Evolutionary conservation across 1,284 basidiomycete species (phyloP).

Genomic region (Hemileia vastatrix): DNA sequence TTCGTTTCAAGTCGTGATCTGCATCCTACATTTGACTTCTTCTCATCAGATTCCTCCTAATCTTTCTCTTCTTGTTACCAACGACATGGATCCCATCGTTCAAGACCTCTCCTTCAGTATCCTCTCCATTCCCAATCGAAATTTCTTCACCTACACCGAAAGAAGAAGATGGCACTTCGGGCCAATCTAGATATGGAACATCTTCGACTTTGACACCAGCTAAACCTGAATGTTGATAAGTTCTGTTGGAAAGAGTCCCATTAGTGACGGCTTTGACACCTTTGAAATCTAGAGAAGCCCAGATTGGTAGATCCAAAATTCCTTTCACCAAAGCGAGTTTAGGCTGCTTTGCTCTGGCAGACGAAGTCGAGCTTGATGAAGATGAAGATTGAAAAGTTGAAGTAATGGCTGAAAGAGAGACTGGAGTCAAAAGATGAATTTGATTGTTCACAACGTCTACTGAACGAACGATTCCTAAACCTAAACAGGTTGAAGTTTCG

Average conservation of each 20-base stretch:
- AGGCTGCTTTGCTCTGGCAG: not conserved
- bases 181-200: constrained; percentile 75
- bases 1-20: too few relatives aligned
- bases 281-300: constrained; percentile 72
- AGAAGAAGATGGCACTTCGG: constrained; percentile 53
- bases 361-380: constrained; percentile 51
- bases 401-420: constrained; percentile 1
- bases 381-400: not conserved
- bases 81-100: constrained; percentile 32
- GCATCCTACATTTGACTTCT: constrained; percentile 62
- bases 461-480: constrained; percentile 36
- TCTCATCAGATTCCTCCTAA: constrained; percentile 80
- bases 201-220: constrained; percentile 54
- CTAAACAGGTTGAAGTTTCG: constrained; percentile 20
- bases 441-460: constrained; percentile 27
- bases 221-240: too few relatives aligned
- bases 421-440: constrained; percentile 35
- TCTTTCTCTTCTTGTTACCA: constrained; percentile 60
- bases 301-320: constrained; percentile 73
- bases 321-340: constrained; percentile 64
- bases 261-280: constrained; percentile 33
- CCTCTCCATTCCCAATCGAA: not conserved
- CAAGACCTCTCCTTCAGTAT: not conserved
- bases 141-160: constrained; percentile 36
- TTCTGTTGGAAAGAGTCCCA: constrained; percentile 44